Conservation (phyloP, 495 filamentous ascomycete genomes). For the Penicillium mononematosum region DNA sequence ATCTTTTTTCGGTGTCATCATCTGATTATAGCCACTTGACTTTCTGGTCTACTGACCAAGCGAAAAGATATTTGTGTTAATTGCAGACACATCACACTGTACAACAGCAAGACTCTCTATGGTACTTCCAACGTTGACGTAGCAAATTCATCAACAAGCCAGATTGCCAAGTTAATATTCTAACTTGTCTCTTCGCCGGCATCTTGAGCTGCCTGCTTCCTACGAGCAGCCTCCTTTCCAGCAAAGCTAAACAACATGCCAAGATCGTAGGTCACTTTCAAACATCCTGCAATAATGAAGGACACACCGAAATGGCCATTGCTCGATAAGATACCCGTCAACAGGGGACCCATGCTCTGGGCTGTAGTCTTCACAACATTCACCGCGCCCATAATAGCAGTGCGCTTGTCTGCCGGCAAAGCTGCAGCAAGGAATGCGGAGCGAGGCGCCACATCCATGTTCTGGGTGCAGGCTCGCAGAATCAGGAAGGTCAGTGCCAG, state of each 20-base stretch:
- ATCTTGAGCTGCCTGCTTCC: slow-evolving; percentile 16
- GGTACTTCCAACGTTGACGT: background rate
- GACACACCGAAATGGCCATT: slow-evolving; percentile 64
- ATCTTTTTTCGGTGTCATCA: too few relatives aligned
- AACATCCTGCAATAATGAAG: slow-evolving; percentile 66
- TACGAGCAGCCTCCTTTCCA: slow-evolving; percentile 32
- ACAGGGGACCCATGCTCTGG: slow-evolving; percentile 61
- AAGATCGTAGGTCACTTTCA: slow-evolving; percentile 72
- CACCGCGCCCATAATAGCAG: slow-evolving; percentile 71
- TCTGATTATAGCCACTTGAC: too few relatives aligned
- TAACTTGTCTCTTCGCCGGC: background rate
- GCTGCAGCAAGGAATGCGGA: slow-evolving; percentile 75
- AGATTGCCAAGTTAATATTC: background rate
- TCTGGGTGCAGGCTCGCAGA: slow-evolving; percentile 66
- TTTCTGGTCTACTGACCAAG: too few relatives aligned
- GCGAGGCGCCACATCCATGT: slow-evolving; percentile 81
- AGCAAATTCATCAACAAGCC: background rate
- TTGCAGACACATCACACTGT: too few relatives aligned
- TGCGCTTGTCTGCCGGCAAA: slow-evolving; percentile 69
- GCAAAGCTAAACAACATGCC: slow-evolving; percentile 69
- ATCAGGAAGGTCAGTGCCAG: slow-evolving; percentile 63
- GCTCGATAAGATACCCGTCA: slow-evolving; percentile 68
- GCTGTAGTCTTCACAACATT: slow-evolving; percentile 65
- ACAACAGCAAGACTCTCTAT: background rate
- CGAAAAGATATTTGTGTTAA: too few relatives aligned